These are phyloP conservation scores for Phytophthora constricta DNA, from an alignment of 352 stramenopile species.

Conservation along the genomic window DNA sequence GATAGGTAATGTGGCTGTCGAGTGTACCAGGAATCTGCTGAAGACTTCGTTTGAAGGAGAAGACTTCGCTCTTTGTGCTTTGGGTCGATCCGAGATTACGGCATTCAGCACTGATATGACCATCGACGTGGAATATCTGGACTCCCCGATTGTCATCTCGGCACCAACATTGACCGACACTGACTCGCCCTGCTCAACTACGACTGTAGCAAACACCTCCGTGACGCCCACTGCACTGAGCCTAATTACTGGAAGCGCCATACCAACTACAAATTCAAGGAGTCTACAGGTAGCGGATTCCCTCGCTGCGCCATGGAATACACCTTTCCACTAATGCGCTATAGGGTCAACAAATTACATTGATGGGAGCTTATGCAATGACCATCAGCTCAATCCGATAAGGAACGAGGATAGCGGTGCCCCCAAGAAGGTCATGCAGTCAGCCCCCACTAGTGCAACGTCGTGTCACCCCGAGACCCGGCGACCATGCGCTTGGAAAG, in stretches of 20 bases:
- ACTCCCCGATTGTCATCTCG: background rate
- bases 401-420: too few species aligned
- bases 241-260: background rate
- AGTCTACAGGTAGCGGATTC: constrained; percentile 2
- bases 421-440: too few species aligned
- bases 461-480: too few species aligned
- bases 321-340: too few species aligned
- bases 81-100: constrained; percentile 12
- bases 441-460: too few species aligned
- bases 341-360: too few species aligned
- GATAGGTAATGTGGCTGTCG: background rate
- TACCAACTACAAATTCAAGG: background rate
- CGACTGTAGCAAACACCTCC: background rate
- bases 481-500: too few species aligned
- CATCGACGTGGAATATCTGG: constrained; percentile 23
- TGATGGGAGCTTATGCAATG: too few species aligned
- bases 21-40: constrained; percentile 24
- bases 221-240: constrained; percentile 1
- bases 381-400: too few species aligned
- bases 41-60: constrained; percentile 22
- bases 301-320: too few species aligned
- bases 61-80: constrained; percentile 28
- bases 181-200: background rate
- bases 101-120: constrained; percentile 27
- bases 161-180: background rate